phyloP scores from a whole-genome alignment of 140 eudicot species.

The Ambrosia hybrid region DNA sequence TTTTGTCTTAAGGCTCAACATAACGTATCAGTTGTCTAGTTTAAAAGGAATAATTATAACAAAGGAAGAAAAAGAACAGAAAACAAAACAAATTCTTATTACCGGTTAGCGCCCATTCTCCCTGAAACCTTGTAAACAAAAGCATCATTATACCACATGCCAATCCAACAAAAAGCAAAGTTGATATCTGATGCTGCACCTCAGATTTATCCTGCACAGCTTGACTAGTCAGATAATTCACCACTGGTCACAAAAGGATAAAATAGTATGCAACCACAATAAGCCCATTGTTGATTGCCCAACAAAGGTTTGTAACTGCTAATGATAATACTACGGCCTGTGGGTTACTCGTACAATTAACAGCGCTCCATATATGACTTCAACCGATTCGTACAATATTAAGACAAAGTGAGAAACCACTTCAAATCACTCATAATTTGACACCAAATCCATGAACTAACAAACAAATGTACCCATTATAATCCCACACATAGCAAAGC shows the following conservation, averaged over 20 bases:
- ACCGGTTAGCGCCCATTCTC: constrained; percentile 85
- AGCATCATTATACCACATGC: constrained; percentile 74
- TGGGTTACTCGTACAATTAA: background rate
- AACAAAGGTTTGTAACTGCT: background rate
- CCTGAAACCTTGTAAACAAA: constrained; percentile 67
- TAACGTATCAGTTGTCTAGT: constrained; percentile 1
- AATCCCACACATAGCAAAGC: too few relatives aligned
- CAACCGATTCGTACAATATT: too few relatives aligned
- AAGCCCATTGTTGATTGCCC: background rate
- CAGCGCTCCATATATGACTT: too few relatives aligned
- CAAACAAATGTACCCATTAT: too few relatives aligned
- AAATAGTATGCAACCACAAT: too few relatives aligned
- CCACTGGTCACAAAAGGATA: too few relatives aligned
- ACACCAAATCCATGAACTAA: too few relatives aligned
- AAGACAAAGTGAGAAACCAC: background rate
- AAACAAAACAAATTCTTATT: constrained; percentile 13
- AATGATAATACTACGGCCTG: background rate
- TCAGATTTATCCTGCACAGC: constrained; percentile 75
- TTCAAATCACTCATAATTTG: too few relatives aligned
- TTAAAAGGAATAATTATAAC: too few relatives aligned
- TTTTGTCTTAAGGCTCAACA: background rate
- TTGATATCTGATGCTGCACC: constrained; percentile 96
- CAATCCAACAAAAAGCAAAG: constrained; percentile 79
- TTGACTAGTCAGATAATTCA: constrained; percentile 17
- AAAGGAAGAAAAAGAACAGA: background rate